Evolutionary conservation across 129 eudicot species (phyloP), one percentile per base, ranked within the genome.

Genomic region (Flaveria robusta): DNA sequence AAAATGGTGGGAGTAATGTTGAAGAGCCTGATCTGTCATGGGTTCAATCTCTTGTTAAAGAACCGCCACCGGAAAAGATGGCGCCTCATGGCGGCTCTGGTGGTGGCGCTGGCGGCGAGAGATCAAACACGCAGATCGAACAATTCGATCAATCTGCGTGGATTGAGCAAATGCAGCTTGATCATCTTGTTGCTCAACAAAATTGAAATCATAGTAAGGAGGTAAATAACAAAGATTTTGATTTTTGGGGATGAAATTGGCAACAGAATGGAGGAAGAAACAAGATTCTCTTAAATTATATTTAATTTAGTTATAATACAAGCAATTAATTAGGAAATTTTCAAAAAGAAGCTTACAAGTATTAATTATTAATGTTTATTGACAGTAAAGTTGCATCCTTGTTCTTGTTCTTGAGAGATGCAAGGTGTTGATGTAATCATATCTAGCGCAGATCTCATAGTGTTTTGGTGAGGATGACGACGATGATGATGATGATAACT

Each of bases 41-140:
- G 97, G 96, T 89, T 42, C 97, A 92, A 47, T 87, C 97, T 4
- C 91, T 92, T 42, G 97, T 92, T 69, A 89, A 86, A 70, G 97
- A 92, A 65, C 78, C 97, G 15, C 89, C 92, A 0, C 89, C 74
- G 64, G 93, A 86, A 63, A 84, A 79, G 51, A 60, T 77, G 26
- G 85, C 66, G 22, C 70, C 42, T 5, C 72, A 20, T 47, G 82
- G 51, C 26, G 65, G 75, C 24, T 50, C 72, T 4, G 76, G 68
- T 54, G 14, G 64, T 12, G 63, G 78, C 10, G 84, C 79, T 10
- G 1, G 47, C 47, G 49, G 14, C 13, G 49, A 2, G 39, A 34
- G 39, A 34, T 34, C 39, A 34, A 34, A 0, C 39, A 34, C 39
- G 39, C 39, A 34, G 39, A 34, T 34, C 70, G 96, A 89, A 59